phyloP scores from a whole-genome alignment of 176 grass and related monocot species.

The Lolium rigidum region DNA sequence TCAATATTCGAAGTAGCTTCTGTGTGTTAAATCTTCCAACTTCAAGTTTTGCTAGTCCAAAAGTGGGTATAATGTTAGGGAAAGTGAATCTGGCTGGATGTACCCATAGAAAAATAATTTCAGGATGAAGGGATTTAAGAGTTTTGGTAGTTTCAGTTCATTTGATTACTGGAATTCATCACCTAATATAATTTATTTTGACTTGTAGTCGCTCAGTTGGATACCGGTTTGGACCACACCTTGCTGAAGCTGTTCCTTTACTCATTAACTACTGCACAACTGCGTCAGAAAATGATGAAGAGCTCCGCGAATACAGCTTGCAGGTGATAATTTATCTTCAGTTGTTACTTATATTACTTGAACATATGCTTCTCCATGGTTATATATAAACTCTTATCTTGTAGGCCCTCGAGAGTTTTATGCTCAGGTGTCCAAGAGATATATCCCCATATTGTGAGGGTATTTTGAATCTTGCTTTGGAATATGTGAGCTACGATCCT shows the following conservation, averaged over 20 bases:
- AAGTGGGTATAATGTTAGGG: background rate
- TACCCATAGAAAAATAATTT: background rate
- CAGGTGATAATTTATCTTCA: constrained; percentile 57
- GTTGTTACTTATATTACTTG: constrained; percentile 23
- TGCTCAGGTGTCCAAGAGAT: constrained; percentile 93
- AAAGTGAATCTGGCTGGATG: background rate
- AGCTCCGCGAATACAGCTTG: constrained; percentile 95
- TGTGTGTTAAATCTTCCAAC: background rate
- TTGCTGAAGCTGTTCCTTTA: constrained; percentile 88
- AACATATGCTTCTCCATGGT: constrained; percentile 10
- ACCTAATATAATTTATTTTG: constrained; percentile 11
- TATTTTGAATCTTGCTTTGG: constrained; percentile 88
- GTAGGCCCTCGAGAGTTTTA: constrained; percentile 97
- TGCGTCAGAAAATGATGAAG: constrained; percentile 98
- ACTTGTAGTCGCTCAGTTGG: constrained; percentile 86
- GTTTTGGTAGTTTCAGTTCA: background rate
- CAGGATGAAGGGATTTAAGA: background rate
- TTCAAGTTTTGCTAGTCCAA: constrained; percentile 21
- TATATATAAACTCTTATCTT: constrained; percentile 32
- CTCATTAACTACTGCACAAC: constrained; percentile 91
- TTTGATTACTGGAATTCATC: background rate
- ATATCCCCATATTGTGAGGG: constrained; percentile 86
- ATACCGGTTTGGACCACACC: constrained; percentile 96
- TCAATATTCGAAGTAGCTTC: constrained; percentile 30
- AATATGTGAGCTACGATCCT: constrained; percentile 98